A percentile compares a stretch with the other conserved stretches of the same genome.
Conservation (phyloP, 305 asterid genomes). For the Salvia sclarea region DNA sequence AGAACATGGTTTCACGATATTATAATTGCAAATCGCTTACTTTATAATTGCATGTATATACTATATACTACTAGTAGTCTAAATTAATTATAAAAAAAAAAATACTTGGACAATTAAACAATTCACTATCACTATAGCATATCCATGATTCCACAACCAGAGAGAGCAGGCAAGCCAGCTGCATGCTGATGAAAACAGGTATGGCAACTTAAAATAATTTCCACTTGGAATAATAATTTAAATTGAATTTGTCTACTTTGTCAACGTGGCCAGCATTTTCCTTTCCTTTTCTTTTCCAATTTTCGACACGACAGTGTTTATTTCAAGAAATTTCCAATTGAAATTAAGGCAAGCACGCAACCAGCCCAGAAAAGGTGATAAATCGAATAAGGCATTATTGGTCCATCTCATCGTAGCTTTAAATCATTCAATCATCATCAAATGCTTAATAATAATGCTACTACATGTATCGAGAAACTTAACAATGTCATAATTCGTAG, state of each 20-base stretch:
- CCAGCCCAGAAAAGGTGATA: neutral
- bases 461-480: no score
- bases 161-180: neutral
- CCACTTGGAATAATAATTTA: neutral
- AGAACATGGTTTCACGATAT: neutral
- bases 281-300: no score
- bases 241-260: neutral
- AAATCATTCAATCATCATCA: slow-evolving; percentile 27
- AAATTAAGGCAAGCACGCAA: slow-evolving; percentile 24
- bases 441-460: slow-evolving; percentile 15
- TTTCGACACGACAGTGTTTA: no score
- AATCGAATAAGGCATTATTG: neutral
- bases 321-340: slow-evolving; percentile 18
- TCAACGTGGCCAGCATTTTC: slow-evolving; percentile 1
- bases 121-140: neutral
- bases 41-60: no score
- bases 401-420: neutral
- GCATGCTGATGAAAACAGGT: neutral
- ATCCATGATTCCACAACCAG: slow-evolving; percentile 4
- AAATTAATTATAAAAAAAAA: neutral
- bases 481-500: slow-evolving; percentile 7
- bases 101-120: neutral
- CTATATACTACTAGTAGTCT: no score
- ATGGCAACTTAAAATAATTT: slow-evolving; percentile 17
- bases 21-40: neutral